Evolutionary conservation across 768 basidiomycete species (phyloP).

Genomic region (Steccherinum ochraceum): DNA sequence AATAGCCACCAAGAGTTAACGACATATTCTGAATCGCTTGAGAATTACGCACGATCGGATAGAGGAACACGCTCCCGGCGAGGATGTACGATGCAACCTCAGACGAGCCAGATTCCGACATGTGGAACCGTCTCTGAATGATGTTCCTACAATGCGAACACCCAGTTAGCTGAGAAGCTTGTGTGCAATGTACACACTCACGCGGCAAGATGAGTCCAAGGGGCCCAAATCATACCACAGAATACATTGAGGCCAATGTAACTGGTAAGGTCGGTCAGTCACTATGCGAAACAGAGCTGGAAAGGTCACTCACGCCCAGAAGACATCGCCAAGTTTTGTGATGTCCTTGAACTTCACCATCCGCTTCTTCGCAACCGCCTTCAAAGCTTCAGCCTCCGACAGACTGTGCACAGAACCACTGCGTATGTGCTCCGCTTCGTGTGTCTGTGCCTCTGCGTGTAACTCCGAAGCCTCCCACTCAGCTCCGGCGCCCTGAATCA

Average conservation of each 20-base stretch:
- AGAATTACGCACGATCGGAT: constrained; percentile 50
- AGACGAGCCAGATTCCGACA: constrained; percentile 56
- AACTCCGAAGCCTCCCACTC: constrained; percentile 62
- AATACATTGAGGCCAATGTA: constrained; percentile 73
- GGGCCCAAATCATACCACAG: constrained; percentile 73
- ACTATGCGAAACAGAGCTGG: constrained; percentile 1
- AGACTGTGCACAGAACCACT: constrained; percentile 34
- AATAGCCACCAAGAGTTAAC: constrained; percentile 2
- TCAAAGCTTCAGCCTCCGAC: constrained; percentile 55
- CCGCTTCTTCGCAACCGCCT: constrained; percentile 60
- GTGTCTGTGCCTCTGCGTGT: constrained; percentile 40
- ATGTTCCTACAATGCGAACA: constrained; percentile 45
- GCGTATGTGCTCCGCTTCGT: constrained; percentile 14
- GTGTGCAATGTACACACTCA: constrained; percentile 25
- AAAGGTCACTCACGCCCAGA: constrained; percentile 56
- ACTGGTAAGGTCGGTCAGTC: constrained; percentile 24
- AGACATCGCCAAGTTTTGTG: constrained; percentile 64
- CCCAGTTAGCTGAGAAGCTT: not conserved
- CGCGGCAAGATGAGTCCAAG: constrained; percentile 74
- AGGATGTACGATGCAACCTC: constrained; percentile 65
- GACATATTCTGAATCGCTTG: not conserved
- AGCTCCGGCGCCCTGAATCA: constrained; percentile 53
- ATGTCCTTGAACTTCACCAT: constrained; percentile 56
- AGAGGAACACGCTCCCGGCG: constrained; percentile 60
- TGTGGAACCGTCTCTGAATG: constrained; percentile 57